phyloP scores from a whole-genome alignment of 73 alveolate genomes.

The Symbiodinium pilosum region DNA sequence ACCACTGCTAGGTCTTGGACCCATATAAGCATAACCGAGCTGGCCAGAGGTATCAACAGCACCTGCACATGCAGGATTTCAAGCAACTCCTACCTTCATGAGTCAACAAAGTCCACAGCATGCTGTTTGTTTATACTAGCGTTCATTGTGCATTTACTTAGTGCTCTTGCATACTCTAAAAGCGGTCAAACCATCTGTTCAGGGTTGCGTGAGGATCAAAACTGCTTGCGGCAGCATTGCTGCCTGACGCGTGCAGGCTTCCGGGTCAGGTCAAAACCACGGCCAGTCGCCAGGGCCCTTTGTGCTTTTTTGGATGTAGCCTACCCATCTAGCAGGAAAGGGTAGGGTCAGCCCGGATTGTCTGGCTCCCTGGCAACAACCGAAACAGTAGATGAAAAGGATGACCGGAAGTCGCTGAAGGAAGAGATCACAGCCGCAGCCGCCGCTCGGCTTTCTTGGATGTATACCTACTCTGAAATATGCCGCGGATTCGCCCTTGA shows the following conservation, averaged over 20 bases:
- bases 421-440: neutral
- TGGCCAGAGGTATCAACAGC: neutral
- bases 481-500: too few relatives aligned
- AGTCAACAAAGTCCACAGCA: neutral
- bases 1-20: too few relatives aligned
- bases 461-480: too few relatives aligned
- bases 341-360: too few relatives aligned
- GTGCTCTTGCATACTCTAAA: neutral
- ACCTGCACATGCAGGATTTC: slow-evolving; percentile 20
- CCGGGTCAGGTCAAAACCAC: neutral
- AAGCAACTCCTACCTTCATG: neutral
- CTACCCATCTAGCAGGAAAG: neutral
- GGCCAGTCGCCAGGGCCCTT: slow-evolving; percentile 2
- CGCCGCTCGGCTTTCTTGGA: neutral
- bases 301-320: neutral
- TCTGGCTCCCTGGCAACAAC: neutral
- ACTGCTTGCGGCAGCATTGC: neutral
- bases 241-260: neutral
- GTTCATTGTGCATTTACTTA: neutral
- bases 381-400: slow-evolving; percentile 4
- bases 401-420: neutral
- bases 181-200: neutral
- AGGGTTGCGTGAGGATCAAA: neutral
- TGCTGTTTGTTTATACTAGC: neutral
- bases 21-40: too few relatives aligned